A percentile compares a stretch with the other conserved stretches of the same genome.
Evolutionary conservation across 345 rosid species (phyloP).

Genomic region (Firmiana major): DNA sequence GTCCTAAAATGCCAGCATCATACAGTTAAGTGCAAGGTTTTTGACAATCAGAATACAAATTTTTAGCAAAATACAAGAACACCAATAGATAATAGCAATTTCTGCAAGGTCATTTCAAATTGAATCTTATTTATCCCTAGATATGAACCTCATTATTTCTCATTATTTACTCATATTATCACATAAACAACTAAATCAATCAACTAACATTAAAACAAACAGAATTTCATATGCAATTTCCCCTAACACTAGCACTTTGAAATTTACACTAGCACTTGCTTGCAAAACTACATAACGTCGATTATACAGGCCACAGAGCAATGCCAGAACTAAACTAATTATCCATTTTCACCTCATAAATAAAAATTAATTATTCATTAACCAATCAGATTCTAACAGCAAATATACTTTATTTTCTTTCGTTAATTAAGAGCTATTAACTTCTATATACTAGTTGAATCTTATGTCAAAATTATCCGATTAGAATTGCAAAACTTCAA

Average conservation of each 20-base stretch:
- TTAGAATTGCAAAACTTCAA: not conserved
- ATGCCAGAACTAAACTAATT: not conserved
- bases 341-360: not conserved
- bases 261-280: too few relatives aligned
- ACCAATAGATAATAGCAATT: not conserved
- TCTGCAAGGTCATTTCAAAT: not conserved
- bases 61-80: not conserved
- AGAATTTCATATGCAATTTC: too few relatives aligned
- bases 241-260: too few relatives aligned
- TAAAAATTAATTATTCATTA: not conserved
- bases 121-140: too few relatives aligned
- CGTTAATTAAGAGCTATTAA: not conserved
- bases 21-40: not conserved
- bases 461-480: not conserved
- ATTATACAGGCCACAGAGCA: too few relatives aligned
- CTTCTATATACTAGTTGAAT: not conserved
- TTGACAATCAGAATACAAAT: too few relatives aligned
- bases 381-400: not conserved
- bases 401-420: not conserved
- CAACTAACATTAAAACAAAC: too few relatives aligned
- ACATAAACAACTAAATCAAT: too few relatives aligned
- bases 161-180: too few relatives aligned
- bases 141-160: too few relatives aligned
- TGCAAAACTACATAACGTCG: too few relatives aligned
- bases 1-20: conserved; percentile 39